These are phyloP conservation scores for Cyberlindnera euphorbiae DNA, from an alignment of 805 yeast genomes.

Conservation along the genomic window DNA sequence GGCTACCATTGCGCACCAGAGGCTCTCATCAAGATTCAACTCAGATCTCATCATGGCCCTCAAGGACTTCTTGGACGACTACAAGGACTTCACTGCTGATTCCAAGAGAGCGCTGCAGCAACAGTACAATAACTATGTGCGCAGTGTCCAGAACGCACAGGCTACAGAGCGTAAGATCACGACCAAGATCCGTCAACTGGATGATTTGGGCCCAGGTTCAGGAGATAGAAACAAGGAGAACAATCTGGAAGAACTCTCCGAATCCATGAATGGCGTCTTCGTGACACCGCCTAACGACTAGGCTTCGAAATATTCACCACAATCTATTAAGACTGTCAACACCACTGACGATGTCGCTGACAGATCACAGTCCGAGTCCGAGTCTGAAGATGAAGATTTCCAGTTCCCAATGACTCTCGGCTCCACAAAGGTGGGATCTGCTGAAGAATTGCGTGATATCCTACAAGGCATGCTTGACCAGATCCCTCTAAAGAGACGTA, in stretches of 20 bases:
- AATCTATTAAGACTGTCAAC: not conserved
- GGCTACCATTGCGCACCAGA: conserved; percentile 5
- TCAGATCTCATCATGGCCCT: conserved; percentile 15
- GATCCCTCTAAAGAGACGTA: conserved; percentile 22
- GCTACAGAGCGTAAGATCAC: conserved; percentile 13
- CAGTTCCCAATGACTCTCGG: conserved; percentile 25
- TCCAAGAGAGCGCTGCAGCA: conserved; percentile 8
- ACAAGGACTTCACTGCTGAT: conserved; percentile 10
- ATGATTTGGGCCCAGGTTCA: too few species aligned
- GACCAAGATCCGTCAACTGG: conserved; percentile 13
- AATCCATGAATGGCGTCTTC: too few species aligned
- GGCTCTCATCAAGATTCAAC: conserved; percentile 8
- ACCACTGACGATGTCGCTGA: conserved; percentile 6
- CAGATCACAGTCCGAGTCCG: too few species aligned
- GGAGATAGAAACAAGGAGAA: too few species aligned
- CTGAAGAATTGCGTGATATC: too few species aligned
- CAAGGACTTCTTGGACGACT: conserved; percentile 23
- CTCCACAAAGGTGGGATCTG: conserved; percentile 9
- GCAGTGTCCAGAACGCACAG: conserved; percentile 6
- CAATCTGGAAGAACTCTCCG: too few species aligned
- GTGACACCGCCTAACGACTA: too few species aligned
- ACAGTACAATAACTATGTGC: conserved; percentile 12
- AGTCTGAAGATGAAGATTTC: conserved; percentile 19
- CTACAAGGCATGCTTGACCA: conserved; percentile 12
- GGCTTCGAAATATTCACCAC: not conserved